Evolutionary conservation across 495 filamentous ascomycete genomes (phyloP), one percentile per base, ranked within the genome.

Genomic region (Cenococcum geophilum): DNA sequence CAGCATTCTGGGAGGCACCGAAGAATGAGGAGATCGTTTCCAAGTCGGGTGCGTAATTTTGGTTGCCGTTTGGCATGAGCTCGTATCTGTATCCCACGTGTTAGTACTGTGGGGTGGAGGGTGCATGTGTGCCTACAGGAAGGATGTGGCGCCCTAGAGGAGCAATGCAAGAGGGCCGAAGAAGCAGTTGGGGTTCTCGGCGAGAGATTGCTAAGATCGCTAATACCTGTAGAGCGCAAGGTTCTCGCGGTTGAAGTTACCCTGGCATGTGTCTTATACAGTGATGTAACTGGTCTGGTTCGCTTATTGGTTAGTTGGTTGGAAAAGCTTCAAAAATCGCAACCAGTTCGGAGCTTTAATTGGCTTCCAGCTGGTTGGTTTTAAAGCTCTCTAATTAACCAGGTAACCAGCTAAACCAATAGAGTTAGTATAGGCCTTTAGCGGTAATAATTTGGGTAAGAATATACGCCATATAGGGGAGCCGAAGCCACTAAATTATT

Each of bases 101-200:
- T 45, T 18, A 45, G 4, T 45, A 18, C 18, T 14, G 11, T 45
- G 11, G 11, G 40, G 40, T 16, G 11, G 40, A 18, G 14, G 18
- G 11, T 10, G 12, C 12, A 45, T 45, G 18, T 4, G 11, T 45
- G 40, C 40, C 11, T 14, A 45, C 22, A 77, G 64, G 71, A 75
- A 77, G 14, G 72, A 71, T 8, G 75, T 66, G 25, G 75, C 75
- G 47, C 73, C 73, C 64, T 66, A 75, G 0, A 77, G 67, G 0
- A 77, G 62, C 9, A 76, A 43, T 32, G 6, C 1, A 59, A 70
- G 61, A 10, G 72, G 73, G 32, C 74, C 73, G 56, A 77, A 76
- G 63, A 64, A 75, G 69, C 74, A 74, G 55, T 73, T 73, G 11
- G 58, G 54, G 60, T 75, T 77, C 47, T 75, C 66, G 1, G 54